Percentiles rank a stretch among this genome's conserved stretches.
Conservation (phyloP, 306 rosid genomes). For the Arachis stenosperma region DNA sequence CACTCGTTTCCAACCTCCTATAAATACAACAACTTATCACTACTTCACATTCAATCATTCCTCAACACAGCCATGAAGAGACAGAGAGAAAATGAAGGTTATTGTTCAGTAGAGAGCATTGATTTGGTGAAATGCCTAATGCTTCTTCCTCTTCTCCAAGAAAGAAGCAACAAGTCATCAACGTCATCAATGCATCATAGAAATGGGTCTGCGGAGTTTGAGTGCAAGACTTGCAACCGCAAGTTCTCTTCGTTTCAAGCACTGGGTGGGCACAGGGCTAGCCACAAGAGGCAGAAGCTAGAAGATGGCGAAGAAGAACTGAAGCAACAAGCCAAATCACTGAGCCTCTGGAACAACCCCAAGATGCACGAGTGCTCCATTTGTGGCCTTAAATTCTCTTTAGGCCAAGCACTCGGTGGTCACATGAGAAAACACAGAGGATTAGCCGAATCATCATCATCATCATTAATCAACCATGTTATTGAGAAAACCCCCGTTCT, state of each 20-base stretch:
- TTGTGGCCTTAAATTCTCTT: constrained; percentile 62
- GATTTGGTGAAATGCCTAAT: constrained; percentile 48
- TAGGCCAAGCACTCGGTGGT: constrained; percentile 91
- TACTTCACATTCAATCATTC: not conserved
- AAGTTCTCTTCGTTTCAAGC: constrained; percentile 83
- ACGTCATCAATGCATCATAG: not conserved
- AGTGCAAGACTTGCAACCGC: constrained; percentile 83
- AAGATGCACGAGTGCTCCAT: constrained; percentile 63
- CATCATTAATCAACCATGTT: constrained; percentile 25
- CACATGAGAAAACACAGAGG: constrained; percentile 81
- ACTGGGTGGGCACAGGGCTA: constrained; percentile 84
- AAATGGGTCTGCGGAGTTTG: constrained; percentile 37
- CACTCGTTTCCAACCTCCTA: constrained; percentile 25
- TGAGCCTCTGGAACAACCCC: constrained; percentile 30
- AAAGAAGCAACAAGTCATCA: not conserved
- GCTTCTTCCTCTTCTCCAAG: constrained; percentile 45
- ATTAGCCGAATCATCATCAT: constrained; percentile 35
- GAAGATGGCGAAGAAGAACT: constrained; percentile 15
- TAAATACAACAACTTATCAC: constrained; percentile 27
- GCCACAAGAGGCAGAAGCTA: constrained; percentile 61
- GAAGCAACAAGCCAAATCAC: constrained; percentile 9
- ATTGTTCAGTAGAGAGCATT: not conserved
- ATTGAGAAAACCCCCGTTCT: constrained; percentile 52
- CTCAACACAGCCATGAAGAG: constrained; percentile 51
- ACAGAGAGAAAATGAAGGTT: constrained; percentile 35